Percentiles rank a stretch among this genome's conserved stretches.
These are phyloP conservation scores for Hydrangea macrophylla DNA, from an alignment of 148 eudicot species.

Conservation along the genomic window DNA sequence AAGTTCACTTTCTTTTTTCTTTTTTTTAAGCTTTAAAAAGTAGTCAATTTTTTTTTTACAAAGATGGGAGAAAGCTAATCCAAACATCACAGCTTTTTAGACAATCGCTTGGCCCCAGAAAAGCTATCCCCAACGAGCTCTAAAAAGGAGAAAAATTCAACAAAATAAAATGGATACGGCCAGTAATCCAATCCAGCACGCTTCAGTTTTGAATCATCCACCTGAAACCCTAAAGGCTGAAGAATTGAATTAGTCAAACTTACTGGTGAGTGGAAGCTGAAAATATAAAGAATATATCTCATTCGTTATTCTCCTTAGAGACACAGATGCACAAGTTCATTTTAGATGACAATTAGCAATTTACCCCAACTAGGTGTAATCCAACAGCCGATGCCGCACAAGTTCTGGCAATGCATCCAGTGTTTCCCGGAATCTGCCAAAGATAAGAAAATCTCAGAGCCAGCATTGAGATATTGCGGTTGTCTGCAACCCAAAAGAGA, in stretches of 20 bases:
- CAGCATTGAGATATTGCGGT: conserved; percentile 16
- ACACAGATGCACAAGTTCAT: neutral
- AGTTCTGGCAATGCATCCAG: conserved; percentile 89
- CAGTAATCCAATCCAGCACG: conserved; percentile 99
- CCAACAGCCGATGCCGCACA: conserved; percentile 98
- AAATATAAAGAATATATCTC: neutral
- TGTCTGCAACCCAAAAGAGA: conserved; percentile 20
- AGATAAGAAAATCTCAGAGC: conserved; percentile 29
- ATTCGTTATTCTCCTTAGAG: neutral
- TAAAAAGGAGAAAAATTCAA: neutral
- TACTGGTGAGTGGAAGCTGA: neutral
- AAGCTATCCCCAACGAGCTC: too few relatives aligned
- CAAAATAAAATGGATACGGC: conserved; percentile 72
- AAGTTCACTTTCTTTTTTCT: too few relatives aligned
- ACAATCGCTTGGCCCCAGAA: neutral
- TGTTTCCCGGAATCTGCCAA: conserved; percentile 96
- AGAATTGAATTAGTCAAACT: conserved; percentile 15
- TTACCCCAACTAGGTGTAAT: conserved; percentile 88
- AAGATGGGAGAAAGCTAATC: too few relatives aligned
- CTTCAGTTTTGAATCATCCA: conserved; percentile 82
- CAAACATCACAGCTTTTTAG: neutral
- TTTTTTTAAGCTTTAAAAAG: too few relatives aligned
- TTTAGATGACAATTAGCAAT: neutral
- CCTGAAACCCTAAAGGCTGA: conserved; percentile 88
- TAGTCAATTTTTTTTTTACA: too few relatives aligned